Conservation (phyloP, 768 basidiomycete genomes). For the Suillus subalutaceus region DNA sequence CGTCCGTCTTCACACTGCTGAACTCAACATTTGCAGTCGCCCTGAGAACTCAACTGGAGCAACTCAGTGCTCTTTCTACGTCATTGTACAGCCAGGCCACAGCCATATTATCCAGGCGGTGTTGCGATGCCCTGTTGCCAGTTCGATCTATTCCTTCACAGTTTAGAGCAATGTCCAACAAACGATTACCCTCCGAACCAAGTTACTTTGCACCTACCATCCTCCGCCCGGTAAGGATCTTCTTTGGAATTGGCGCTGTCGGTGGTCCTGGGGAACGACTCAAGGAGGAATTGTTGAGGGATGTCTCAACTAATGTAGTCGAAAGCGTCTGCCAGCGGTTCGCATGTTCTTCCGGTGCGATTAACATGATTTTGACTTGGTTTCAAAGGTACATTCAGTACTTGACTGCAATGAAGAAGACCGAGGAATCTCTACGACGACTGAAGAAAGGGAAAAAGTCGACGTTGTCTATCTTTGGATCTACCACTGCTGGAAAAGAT, state of each 20-base stretch:
- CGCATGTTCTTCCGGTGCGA: constrained; percentile 11
- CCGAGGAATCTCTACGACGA: constrained; percentile 84
- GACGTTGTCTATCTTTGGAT: constrained; percentile 80
- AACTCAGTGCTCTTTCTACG: constrained; percentile 53
- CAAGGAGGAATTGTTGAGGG: constrained; percentile 52
- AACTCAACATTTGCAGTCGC: constrained; percentile 43
- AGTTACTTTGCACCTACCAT: constrained; percentile 87
- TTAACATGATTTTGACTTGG: not conserved
- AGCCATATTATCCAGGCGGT: constrained; percentile 73
- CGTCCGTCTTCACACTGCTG: constrained; percentile 3
- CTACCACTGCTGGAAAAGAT: constrained; percentile 45
- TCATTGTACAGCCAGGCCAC: constrained; percentile 67
- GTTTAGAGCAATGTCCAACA: constrained; percentile 82
- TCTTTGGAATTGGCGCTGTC: constrained; percentile 63
- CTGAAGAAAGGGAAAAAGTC: constrained; percentile 86
- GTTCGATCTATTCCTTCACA: constrained; percentile 91
- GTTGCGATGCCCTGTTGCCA: constrained; percentile 80
- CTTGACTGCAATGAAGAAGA: constrained; percentile 85
- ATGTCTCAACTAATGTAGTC: constrained; percentile 65
- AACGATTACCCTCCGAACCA: constrained; percentile 71
- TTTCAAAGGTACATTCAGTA: constrained; percentile 72
- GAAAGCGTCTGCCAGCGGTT: constrained; percentile 71
- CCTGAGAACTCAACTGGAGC: constrained; percentile 54
- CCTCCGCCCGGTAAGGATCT: constrained; percentile 74
- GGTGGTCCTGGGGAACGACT: constrained; percentile 66